phyloP scores from a whole-genome alignment of 352 stramenopile species.

The Phytopythium chamaehyphon region DNA sequence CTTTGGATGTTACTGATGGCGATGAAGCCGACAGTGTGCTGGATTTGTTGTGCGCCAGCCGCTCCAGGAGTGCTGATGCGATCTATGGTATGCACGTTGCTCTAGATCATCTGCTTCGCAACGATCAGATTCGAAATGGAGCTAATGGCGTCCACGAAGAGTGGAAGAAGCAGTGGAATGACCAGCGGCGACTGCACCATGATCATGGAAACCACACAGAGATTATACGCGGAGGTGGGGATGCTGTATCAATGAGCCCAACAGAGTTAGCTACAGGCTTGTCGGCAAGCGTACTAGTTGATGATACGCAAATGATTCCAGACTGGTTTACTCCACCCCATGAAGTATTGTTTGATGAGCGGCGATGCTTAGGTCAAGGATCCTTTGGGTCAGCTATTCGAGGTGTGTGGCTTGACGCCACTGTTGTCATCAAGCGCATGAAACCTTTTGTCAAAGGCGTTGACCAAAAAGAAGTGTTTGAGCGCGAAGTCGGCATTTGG shows the following conservation, averaged over 20 bases:
- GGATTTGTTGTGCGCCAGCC: conserved; percentile 2
- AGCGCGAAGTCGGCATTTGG: conserved; percentile 6
- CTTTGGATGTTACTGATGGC: background rate
- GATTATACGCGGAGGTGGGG: background rate
- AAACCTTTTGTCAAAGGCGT: background rate
- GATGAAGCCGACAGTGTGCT: background rate
- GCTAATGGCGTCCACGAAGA: background rate
- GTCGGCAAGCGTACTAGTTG: no score
- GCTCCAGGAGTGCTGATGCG: conserved; percentile 1
- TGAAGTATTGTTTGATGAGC: conserved; percentile 18
- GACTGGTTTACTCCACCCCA: conserved; percentile 20
- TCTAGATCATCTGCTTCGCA: background rate
- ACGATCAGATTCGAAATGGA: background rate
- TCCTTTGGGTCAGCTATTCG: conserved; percentile 22
- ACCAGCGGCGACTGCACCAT: background rate
- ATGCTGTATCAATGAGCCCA: background rate
- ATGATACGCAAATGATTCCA: conserved; percentile 1
- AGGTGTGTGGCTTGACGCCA: conserved; percentile 22
- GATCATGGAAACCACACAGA: background rate
- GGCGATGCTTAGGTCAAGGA: conserved; percentile 20
- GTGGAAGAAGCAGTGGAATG: background rate
- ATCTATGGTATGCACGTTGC: conserved; percentile 1
- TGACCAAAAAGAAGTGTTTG: background rate
- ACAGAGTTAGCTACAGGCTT: background rate
- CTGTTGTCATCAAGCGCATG: conserved; percentile 28